These are phyloP conservation scores for Colletotrichum phormii DNA, from an alignment of 2,329 filamentous ascomycete species.

Conservation along the genomic window DNA sequence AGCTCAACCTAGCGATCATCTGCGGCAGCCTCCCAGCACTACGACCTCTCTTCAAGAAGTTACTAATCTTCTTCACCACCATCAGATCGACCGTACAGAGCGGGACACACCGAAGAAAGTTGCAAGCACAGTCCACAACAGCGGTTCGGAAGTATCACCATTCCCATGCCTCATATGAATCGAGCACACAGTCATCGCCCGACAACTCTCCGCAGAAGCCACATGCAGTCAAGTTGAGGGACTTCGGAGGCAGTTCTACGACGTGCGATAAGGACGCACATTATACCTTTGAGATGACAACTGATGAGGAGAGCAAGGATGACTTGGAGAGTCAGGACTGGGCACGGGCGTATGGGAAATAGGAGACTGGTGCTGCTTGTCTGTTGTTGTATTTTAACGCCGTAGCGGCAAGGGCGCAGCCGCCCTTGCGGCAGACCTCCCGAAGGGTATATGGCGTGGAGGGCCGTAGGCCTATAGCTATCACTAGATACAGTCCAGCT, in stretches of 20 bases:
- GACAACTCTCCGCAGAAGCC: not conserved
- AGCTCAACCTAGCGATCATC: conserved; percentile 51
- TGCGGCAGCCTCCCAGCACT: conserved; percentile 55
- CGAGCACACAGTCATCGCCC: not conserved
- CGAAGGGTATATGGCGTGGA: too few relatives aligned
- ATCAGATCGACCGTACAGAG: not conserved
- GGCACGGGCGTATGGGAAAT: not conserved
- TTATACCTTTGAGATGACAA: not conserved
- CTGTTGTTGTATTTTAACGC: too few relatives aligned
- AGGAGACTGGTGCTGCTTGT: not conserved
- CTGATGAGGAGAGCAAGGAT: not conserved
- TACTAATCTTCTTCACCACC: not conserved
- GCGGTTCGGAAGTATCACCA: not conserved
- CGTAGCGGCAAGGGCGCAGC: too few relatives aligned
- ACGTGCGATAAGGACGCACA: not conserved
- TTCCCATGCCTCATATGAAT: not conserved
- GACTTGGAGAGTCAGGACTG: not conserved
- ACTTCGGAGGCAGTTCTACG: not conserved
- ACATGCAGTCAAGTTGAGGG: not conserved
- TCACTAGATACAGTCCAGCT: too few relatives aligned
- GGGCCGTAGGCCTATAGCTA: too few relatives aligned
- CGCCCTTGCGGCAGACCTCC: too few relatives aligned
- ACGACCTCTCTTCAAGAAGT: conserved; percentile 47
- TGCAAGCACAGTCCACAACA: not conserved
- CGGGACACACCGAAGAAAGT: too few relatives aligned